Evolutionary conservation across 495 filamentous ascomycete genomes (phyloP).

Genomic region (Chlorociboria aeruginascens): DNA sequence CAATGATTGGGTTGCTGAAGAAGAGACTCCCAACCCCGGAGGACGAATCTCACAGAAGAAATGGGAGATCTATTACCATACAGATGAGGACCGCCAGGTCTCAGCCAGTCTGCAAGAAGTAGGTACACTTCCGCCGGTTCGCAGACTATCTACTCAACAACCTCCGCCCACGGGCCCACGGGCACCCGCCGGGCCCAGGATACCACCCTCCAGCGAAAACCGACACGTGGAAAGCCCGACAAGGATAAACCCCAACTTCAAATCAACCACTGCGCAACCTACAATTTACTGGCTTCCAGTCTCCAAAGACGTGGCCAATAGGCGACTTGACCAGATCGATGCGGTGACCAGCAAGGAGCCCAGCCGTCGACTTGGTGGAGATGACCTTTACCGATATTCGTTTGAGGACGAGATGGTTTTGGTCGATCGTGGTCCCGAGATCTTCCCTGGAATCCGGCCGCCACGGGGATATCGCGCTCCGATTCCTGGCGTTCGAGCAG

Average conservation of each 20-base stretch:
- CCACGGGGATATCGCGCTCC: slow-evolving; percentile 19
- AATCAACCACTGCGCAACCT: slow-evolving; percentile 22
- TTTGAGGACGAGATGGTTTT: slow-evolving; percentile 63
- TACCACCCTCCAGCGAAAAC: not conserved
- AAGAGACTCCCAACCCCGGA: slow-evolving; percentile 41
- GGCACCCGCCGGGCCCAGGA: slow-evolving; percentile 27
- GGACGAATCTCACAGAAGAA: slow-evolving; percentile 30
- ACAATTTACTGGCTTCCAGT: slow-evolving; percentile 35
- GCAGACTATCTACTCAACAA: not conserved
- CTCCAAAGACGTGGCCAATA: slow-evolving; percentile 38
- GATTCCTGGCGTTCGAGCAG: slow-evolving; percentile 1
- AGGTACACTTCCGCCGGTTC: slow-evolving; percentile 19
- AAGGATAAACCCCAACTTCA: slow-evolving; percentile 14
- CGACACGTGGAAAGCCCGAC: not conserved
- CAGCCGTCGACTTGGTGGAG: slow-evolving; percentile 37
- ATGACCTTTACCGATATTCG: slow-evolving; percentile 57
- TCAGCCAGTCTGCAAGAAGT: slow-evolving; percentile 43
- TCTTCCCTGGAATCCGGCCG: slow-evolving; percentile 42
- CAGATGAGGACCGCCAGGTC: slow-evolving; percentile 40
- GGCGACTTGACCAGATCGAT: slow-evolving; percentile 55
- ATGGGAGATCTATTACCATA: slow-evolving; percentile 64
- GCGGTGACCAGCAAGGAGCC: slow-evolving; percentile 31
- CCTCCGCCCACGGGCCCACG: not conserved
- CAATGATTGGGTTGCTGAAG: slow-evolving; percentile 59
- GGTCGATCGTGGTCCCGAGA: slow-evolving; percentile 67